Evolutionary conservation across 2,329 filamentous ascomycete species (phyloP).

Genomic region (Thielaviopsis ethacetica): DNA sequence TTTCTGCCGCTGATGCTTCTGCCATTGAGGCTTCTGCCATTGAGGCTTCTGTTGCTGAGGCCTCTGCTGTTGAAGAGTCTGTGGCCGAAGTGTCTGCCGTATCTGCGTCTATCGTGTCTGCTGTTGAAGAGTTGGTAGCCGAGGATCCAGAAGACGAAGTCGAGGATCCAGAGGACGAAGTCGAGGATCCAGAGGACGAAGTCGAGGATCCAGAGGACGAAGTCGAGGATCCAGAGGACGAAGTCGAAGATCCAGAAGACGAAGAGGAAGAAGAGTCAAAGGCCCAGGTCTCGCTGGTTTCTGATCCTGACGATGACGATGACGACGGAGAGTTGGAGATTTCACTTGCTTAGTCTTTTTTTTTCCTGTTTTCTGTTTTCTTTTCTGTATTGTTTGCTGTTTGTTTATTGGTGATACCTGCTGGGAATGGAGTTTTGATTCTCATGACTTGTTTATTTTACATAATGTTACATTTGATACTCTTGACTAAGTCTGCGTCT

Average conservation of each 20-base stretch:
- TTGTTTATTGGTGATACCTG: background rate
- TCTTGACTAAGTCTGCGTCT: no score
- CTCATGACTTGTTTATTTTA: background rate
- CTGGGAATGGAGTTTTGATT: constrained; percentile 1
- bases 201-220: background rate
- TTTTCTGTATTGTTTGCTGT: constrained; percentile 2
- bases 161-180: constrained; percentile 1
- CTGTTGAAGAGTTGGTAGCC: background rate
- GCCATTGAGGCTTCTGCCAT: background rate
- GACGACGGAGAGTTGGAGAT: constrained; percentile 1
- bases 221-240: constrained; percentile 5
- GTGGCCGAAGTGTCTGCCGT: background rate
- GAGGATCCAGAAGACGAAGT: background rate
- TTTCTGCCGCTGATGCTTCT: background rate
- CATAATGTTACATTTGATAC: background rate
- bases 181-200: background rate
- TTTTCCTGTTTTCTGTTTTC: constrained; percentile 5
- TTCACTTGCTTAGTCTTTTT: constrained; percentile 4
- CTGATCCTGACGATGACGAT: constrained; percentile 8
- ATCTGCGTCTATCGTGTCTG: background rate
- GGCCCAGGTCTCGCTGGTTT: constrained; percentile 7
- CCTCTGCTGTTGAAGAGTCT: background rate
- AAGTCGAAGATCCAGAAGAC: background rate
- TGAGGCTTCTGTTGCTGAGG: background rate
- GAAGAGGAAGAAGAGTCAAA: background rate